These are phyloP conservation scores for Suhomyces sp. DNA, from an alignment of 805 yeast genomes.

Conservation along the genomic window DNA sequence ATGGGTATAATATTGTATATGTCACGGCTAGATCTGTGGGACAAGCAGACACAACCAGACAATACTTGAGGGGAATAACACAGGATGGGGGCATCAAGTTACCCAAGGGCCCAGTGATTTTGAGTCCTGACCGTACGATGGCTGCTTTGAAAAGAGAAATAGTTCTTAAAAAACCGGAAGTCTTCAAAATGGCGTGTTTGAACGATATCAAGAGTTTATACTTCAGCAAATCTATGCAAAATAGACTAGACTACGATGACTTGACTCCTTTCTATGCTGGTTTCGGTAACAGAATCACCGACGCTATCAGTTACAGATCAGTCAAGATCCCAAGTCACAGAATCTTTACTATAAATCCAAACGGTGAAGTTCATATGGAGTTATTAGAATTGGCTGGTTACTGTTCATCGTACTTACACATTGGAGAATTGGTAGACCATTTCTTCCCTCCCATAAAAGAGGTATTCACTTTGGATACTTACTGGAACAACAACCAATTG, in stretches of 20 bases:
- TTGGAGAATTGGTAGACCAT: conserved; percentile 93
- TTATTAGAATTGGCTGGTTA: conserved; percentile 90
- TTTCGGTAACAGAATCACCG: conserved; percentile 94
- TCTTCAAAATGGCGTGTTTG: conserved; percentile 97
- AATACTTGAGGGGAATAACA: conserved; percentile 70
- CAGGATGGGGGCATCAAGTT: conserved; percentile 69
- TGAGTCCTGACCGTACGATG: conserved; percentile 94
- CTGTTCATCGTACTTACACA: conserved; percentile 79
- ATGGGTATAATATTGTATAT: conserved; percentile 92
- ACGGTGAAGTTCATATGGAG: conserved; percentile 97
- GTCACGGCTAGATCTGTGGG: conserved; percentile 95
- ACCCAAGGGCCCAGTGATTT: conserved; percentile 90
- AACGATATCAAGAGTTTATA: conserved; percentile 79
- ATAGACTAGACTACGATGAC: conserved; percentile 21
- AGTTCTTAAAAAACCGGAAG: conserved; percentile 91
- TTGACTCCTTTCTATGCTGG: conserved; percentile 94
- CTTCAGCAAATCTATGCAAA: conserved; percentile 19
- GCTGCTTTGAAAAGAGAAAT: conserved; percentile 93
- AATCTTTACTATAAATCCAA: conserved; percentile 92
- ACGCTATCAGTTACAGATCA: conserved; percentile 89
- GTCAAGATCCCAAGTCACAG: conserved; percentile 93
- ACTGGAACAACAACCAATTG: conserved; percentile 37
- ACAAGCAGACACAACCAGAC: conserved; percentile 87
- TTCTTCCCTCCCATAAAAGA: conserved; percentile 78
- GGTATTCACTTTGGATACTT: conserved; percentile 27